phyloP scores from a whole-genome alignment of 345 rosid species.

The Aquilaria malaccensis region DNA sequence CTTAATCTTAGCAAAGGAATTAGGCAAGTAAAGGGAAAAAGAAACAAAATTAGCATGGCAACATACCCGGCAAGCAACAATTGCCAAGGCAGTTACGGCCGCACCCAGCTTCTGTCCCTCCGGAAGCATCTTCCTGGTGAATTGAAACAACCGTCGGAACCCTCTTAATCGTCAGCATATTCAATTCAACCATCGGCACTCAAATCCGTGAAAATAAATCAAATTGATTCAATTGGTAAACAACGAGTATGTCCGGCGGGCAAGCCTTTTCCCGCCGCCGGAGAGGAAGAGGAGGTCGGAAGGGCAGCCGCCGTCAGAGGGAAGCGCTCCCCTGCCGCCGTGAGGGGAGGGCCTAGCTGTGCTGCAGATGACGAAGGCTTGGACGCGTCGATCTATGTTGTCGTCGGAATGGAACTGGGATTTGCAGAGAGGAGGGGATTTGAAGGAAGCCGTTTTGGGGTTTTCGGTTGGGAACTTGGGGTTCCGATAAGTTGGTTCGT shows the following conservation, averaged over 20 bases:
- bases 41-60: neutral
- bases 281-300: constrained; percentile 32
- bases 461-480: neutral
- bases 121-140: constrained; percentile 25
- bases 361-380: constrained; percentile 13
- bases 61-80: constrained; percentile 27
- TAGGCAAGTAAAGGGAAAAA: neutral
- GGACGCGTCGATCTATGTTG: neutral
- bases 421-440: neutral
- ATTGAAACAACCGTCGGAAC: constrained; percentile 30
- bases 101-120: constrained; percentile 16
- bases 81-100: constrained; percentile 30
- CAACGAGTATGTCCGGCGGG: neutral
- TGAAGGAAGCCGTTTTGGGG: neutral
- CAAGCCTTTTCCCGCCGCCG: constrained; percentile 20
- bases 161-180: constrained; percentile 33
- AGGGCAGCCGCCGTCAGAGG: constrained; percentile 38
- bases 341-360: constrained; percentile 28
- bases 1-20: constrained; percentile 15
- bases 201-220: too few species aligned
- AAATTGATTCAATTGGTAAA: too few species aligned
- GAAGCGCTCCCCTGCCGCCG: constrained; percentile 35
- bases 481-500: neutral
- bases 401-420: constrained; percentile 6
- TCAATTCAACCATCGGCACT: neutral